Conservation (phyloP, 805 yeast genomes). For the Helenozyma baotianmanensis region DNA sequence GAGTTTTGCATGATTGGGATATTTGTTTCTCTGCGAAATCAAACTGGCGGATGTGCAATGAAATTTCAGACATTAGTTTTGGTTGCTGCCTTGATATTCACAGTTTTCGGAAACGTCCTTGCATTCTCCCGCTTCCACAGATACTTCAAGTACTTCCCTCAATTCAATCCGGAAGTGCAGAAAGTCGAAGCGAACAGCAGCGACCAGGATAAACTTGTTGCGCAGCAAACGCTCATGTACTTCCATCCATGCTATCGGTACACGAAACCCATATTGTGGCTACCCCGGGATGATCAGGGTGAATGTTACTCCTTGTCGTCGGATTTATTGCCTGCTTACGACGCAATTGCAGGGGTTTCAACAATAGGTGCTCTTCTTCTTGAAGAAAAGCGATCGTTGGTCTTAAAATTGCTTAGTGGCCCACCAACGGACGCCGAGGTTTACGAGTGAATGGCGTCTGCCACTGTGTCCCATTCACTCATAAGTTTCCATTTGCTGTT, state of each 20-base stretch:
- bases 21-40: slow-evolving; percentile 56
- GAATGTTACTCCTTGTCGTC: not conserved
- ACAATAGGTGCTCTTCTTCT: slow-evolving; percentile 9
- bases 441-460: slow-evolving; percentile 10
- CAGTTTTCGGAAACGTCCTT: slow-evolving; percentile 54
- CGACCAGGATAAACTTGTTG: not conserved
- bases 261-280: slow-evolving; percentile 35
- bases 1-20: slow-evolving; percentile 77
- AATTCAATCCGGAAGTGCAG: not conserved
- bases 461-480: slow-evolving; percentile 12
- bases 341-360: slow-evolving; percentile 8
- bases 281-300: slow-evolving; percentile 24
- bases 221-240: slow-evolving; percentile 17
- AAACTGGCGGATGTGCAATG: slow-evolving; percentile 39
- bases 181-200: not conserved
- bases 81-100: slow-evolving; percentile 45
- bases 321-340: no score
- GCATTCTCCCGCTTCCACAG: slow-evolving; percentile 39
- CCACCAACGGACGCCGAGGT: no score
- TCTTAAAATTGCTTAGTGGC: no score
- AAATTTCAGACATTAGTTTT: slow-evolving; percentile 49
- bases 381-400: no score
- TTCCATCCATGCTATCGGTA: slow-evolving; percentile 37
- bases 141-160: slow-evolving; percentile 28
- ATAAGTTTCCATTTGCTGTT: slow-evolving; percentile 12